Evolutionary conservation across 495 filamentous ascomycete species (phyloP).

Genomic region (Trichocladium uniseriatum): DNA sequence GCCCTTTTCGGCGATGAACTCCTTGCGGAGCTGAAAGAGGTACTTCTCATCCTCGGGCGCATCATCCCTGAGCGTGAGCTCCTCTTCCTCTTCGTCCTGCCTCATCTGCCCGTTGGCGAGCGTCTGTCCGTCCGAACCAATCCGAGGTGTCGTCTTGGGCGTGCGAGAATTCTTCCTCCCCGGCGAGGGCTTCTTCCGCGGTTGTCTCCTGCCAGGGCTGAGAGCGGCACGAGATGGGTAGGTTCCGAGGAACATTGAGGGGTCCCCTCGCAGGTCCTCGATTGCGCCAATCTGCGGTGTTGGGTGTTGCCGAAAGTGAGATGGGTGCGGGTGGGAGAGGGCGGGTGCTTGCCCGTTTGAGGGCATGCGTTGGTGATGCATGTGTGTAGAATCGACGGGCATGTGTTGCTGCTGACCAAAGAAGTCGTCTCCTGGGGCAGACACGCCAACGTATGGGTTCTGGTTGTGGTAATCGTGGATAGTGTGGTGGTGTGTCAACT

Average conservation of each 20-base stretch:
- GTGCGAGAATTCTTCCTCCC: slow-evolving; percentile 16
- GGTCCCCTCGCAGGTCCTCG: slow-evolving; percentile 22
- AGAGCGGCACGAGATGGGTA: slow-evolving; percentile 23
- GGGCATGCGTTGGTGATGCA: slow-evolving; percentile 22
- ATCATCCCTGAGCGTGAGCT: slow-evolving; percentile 29
- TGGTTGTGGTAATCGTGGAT: slow-evolving; percentile 5
- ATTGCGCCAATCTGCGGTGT: slow-evolving; percentile 17
- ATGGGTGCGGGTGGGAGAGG: slow-evolving; percentile 17
- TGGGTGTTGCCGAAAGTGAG: slow-evolving; percentile 15
- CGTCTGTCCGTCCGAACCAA: slow-evolving; percentile 7
- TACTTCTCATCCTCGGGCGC: slow-evolving; percentile 40
- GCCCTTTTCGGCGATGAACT: slow-evolving; percentile 37
- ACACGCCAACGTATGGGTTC: slow-evolving; percentile 14
- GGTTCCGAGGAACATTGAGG: slow-evolving; percentile 12
- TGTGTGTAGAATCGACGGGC: slow-evolving; percentile 10
- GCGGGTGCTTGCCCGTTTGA: slow-evolving; percentile 14
- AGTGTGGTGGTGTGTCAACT: slow-evolving; percentile 22
- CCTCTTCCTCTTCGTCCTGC: slow-evolving; percentile 16
- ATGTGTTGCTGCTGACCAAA: slow-evolving; percentile 8
- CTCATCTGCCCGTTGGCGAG: background rate
- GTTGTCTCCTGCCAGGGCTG: slow-evolving; percentile 18
- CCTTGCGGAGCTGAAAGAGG: slow-evolving; percentile 35
- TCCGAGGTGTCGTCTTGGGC: slow-evolving; percentile 16
- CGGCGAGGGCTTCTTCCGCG: slow-evolving; percentile 19
- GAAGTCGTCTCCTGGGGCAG: slow-evolving; percentile 3